Evolutionary conservation across 768 basidiomycete genomes (phyloP).

Genomic region (Paxillus rubicundulus): DNA sequence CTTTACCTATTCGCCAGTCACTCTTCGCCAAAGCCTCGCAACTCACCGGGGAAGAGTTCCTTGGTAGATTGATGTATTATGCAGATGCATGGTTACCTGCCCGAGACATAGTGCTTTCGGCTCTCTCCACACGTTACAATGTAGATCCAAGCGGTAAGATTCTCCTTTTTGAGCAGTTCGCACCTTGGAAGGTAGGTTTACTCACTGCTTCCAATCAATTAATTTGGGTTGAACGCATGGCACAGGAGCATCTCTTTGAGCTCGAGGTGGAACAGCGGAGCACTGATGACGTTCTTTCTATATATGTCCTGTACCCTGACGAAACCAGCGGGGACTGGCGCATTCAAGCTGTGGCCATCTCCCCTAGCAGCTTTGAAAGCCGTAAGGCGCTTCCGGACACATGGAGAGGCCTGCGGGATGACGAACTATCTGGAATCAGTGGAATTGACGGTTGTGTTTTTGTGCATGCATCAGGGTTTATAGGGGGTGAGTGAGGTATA

Average conservation of each 20-base stretch:
- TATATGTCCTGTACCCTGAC: constrained; percentile 91
- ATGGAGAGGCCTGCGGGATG: constrained; percentile 92
- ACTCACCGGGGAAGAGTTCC: constrained; percentile 84
- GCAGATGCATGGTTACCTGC: constrained; percentile 92
- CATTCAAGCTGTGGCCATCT: constrained; percentile 84
- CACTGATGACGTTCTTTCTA: constrained; percentile 49
- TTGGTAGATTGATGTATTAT: constrained; percentile 76
- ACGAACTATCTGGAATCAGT: constrained; percentile 64
- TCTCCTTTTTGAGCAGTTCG: constrained; percentile 73
- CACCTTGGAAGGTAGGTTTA: constrained; percentile 79
- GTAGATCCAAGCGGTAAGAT: constrained; percentile 75
- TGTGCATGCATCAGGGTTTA: constrained; percentile 95
- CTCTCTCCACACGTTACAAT: constrained; percentile 51
- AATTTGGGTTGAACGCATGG: constrained; percentile 13
- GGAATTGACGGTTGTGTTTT: constrained; percentile 87
- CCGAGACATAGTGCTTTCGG: constrained; percentile 68
- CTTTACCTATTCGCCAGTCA: constrained; percentile 40
- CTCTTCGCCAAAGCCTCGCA: constrained; percentile 77
- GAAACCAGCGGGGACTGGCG: constrained; percentile 78
- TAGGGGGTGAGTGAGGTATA: constrained; percentile 63
- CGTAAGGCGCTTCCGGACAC: constrained; percentile 89
- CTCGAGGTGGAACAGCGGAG: constrained; percentile 63
- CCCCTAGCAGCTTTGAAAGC: constrained; percentile 83
- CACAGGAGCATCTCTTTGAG: constrained; percentile 86
- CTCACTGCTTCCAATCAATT: background rate